Percentiles rank a stretch among this genome's conserved stretches.
These are phyloP conservation scores for Bimuria novae-zelandiae DNA, from an alignment of 2,329 filamentous ascomycete species.

Conservation along the genomic window DNA sequence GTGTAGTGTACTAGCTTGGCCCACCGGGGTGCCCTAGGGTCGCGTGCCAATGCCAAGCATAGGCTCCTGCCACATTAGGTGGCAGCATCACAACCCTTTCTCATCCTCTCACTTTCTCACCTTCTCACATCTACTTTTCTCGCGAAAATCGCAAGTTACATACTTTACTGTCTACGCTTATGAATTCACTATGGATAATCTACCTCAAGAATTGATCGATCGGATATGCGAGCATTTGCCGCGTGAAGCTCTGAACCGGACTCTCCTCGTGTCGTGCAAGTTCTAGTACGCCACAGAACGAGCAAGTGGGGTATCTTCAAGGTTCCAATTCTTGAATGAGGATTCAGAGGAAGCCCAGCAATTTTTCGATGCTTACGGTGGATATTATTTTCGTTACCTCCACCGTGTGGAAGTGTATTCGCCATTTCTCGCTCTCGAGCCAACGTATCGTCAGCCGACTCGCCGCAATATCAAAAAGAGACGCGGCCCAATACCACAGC, in stretches of 20 bases:
- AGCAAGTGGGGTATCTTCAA: neutral
- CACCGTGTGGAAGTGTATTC: neutral
- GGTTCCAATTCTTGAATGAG: neutral
- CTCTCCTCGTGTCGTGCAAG: neutral
- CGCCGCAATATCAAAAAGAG: neutral
- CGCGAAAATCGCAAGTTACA: too few relatives aligned
- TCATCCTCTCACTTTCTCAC: too few relatives aligned
- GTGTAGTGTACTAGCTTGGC: too few relatives aligned
- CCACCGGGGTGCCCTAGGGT: too few relatives aligned
- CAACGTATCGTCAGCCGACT: neutral
- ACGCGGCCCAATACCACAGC: too few relatives aligned
- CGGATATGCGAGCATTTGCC: neutral
- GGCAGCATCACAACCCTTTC: too few relatives aligned
- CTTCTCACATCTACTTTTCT: too few relatives aligned
- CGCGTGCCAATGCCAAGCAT: too few relatives aligned
- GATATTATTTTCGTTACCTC: neutral
- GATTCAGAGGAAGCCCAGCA: neutral
- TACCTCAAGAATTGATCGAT: neutral
- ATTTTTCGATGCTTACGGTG: neutral
- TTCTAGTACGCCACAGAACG: neutral
- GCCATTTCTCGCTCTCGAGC: neutral
- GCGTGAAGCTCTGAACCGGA: neutral
- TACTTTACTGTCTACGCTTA: too few relatives aligned
- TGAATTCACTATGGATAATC: neutral
- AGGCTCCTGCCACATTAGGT: too few relatives aligned